A percentile compares a stretch with the other conserved stretches of the same genome.
These are phyloP conservation scores for Gliomastix tumulicola DNA, from an alignment of 2,329 filamentous ascomycete genomes.

Conservation along the genomic window DNA sequence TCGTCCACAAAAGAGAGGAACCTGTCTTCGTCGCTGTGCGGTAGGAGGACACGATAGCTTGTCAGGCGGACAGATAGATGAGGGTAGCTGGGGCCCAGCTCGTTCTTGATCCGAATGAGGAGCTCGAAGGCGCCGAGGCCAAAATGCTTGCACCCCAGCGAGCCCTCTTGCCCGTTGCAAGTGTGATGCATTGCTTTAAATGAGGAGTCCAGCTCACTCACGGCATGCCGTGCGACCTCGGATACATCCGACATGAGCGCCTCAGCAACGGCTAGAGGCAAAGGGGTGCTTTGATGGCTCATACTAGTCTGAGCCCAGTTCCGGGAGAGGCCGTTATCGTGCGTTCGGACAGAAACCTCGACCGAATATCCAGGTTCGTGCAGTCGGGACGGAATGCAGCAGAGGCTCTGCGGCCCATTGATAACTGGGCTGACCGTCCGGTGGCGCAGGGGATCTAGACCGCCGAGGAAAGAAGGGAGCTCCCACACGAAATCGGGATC, in stretches of 20 bases:
- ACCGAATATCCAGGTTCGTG: slow-evolving; percentile 42
- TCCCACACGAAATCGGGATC: slow-evolving; percentile 43
- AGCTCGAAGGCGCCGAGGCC: slow-evolving; percentile 38
- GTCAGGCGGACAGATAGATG: slow-evolving; percentile 34
- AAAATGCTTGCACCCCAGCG: slow-evolving; percentile 27
- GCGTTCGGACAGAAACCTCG: slow-evolving; percentile 35
- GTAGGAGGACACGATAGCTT: slow-evolving; percentile 38
- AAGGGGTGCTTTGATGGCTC: slow-evolving; percentile 39
- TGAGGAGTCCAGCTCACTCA: slow-evolving; percentile 30
- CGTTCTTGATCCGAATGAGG: slow-evolving; percentile 38
- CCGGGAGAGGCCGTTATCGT: slow-evolving; percentile 24
- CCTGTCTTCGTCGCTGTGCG: slow-evolving; percentile 29
- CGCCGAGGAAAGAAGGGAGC: slow-evolving; percentile 31
- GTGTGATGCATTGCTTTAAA: slow-evolving; percentile 30
- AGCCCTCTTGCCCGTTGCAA: slow-evolving; percentile 26
- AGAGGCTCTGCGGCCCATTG: slow-evolving; percentile 34
- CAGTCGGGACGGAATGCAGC: slow-evolving; percentile 41
- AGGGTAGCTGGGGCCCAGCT: slow-evolving; percentile 38
- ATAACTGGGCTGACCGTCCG: slow-evolving; percentile 31
- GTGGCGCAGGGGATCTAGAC: slow-evolving; percentile 22
- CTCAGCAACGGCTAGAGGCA: slow-evolving; percentile 38
- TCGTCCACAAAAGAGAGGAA: slow-evolving; percentile 35
- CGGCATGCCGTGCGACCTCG: slow-evolving; percentile 29
- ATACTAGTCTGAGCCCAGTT: slow-evolving; percentile 32
- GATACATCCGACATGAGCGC: slow-evolving; percentile 37